A percentile compares a stretch with the other conserved stretches of the same genome.
phyloP scores from a whole-genome alignment of 2,329 filamentous ascomycete genomes.

The Fusarium duplospermum region DNA sequence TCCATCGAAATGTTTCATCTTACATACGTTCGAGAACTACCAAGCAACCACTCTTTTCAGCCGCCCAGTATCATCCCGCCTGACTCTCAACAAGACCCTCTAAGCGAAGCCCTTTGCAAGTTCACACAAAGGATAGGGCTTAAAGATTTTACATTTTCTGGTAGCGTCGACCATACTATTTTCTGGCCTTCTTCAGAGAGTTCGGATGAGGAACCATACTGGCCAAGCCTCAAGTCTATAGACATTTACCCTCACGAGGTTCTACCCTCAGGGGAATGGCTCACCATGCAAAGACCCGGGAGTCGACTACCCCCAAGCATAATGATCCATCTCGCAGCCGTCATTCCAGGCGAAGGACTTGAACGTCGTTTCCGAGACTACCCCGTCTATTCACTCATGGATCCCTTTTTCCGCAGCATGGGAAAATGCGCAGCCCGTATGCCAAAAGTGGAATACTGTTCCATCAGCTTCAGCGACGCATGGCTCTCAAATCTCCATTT shows the following conservation, averaged over 20 bases:
- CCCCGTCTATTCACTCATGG: background rate
- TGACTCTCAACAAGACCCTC: background rate
- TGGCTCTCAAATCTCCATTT: background rate
- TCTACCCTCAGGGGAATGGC: constrained; percentile 8
- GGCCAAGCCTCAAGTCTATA: background rate
- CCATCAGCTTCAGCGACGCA: background rate
- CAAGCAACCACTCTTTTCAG: background rate
- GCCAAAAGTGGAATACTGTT: background rate
- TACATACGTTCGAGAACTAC: background rate
- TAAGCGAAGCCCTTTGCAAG: background rate
- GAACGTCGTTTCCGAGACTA: background rate
- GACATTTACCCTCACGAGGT: background rate
- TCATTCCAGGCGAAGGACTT: background rate
- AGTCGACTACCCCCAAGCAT: background rate
- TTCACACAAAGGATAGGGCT: constrained; percentile 4
- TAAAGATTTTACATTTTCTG: background rate
- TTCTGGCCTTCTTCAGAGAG: background rate
- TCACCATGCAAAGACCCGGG: background rate
- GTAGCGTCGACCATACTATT: background rate
- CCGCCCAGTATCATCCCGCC: background rate
- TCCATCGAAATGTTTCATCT: background rate
- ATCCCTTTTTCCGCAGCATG: background rate
- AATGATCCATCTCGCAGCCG: background rate
- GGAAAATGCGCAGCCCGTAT: background rate
- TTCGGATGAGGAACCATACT: background rate